Base-by-base conservation (phyloP, 2,329 filamentous ascomycete species). In the Myriosclerotinia curreyana region DNA sequence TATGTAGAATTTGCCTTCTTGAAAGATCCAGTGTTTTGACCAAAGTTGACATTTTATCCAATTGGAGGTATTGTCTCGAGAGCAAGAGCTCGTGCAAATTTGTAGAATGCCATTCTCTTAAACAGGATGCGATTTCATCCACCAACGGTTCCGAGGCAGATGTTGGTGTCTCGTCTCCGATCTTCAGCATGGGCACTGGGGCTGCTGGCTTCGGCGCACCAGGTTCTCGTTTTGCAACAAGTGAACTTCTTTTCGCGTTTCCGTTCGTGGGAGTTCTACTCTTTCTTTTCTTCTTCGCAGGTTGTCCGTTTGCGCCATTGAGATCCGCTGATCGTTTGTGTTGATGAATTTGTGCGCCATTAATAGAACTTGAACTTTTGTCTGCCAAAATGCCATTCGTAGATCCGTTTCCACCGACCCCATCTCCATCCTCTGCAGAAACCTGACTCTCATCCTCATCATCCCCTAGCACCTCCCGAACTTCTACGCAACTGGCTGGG, bases 51-150 rank as follows among this genome's bases (percentile, higher is more conserved):
- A 98, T 86, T 67, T 89, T 86, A 71, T 96, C 92, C 63, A 99
- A 80, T 62, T 88, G 84, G 58, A 83, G 79, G 77, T 99, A 99
- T 74, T 93, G 87, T 66, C 92, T 85, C 25, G 87, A 86, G 11
- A 99, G 83, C 1, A 99, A 83, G 31, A 98, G 82, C 74, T 96
- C 92, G 77, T 99, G 96, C 20, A 99, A 82, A 74, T 97, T 96
- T 22, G 93, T 96, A 25, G 95, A 96, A 78, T 99, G 94, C 96
- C 95, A 99, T 82, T 99, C 95, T 71, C 95, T 86, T 68, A 99
- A 79, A 75, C 95, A 99, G 4, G 93, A 97, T 17, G 95, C 93
- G 71, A 99, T 98, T 76, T 99, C 95, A 77, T 99, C 95, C 31
- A 99, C 93, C 66, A 99, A 78, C 2, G 95, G 95, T 75, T 99